Conservation (phyloP, 2,329 filamentous ascomycete genomes). For the Hymenotorrendiella dingleyae region DNA sequence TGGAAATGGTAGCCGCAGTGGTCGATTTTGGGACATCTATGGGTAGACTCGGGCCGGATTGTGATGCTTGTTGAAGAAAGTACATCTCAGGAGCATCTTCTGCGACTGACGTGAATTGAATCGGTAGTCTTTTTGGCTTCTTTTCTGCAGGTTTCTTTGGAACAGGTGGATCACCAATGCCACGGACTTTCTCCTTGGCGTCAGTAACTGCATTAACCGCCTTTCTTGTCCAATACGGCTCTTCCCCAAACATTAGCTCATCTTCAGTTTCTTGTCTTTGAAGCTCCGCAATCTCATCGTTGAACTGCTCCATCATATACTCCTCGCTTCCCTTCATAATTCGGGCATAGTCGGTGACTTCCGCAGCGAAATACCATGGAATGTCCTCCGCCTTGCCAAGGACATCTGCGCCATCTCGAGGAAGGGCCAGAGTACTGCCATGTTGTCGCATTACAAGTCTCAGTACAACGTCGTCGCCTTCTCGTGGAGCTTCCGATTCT, state of each 20-base stretch:
- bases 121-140: constrained; percentile 40
- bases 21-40: constrained; percentile 13
- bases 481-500: constrained; percentile 71
- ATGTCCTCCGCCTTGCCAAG: constrained; percentile 67
- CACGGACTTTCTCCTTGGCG: constrained; percentile 67
- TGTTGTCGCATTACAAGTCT: constrained; percentile 77
- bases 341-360: constrained; percentile 88
- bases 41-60: constrained; percentile 37
- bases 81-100: constrained; percentile 47
- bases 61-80: constrained; percentile 39
- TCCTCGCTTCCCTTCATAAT: constrained; percentile 90
- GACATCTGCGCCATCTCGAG: constrained; percentile 69
- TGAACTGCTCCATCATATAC: constrained; percentile 79
- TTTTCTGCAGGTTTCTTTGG: constrained; percentile 44
- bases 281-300: constrained; percentile 71
- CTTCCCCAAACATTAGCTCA: constrained; percentile 84
- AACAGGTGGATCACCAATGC: constrained; percentile 57
- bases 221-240: constrained; percentile 86
- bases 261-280: constrained; percentile 78
- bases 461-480: constrained; percentile 85
- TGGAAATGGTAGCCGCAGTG: constrained; percentile 2
- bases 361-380: constrained; percentile 91
- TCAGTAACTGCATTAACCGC: constrained; percentile 70
- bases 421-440: constrained; percentile 79
- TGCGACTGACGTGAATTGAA: constrained; percentile 41